Evolutionary conservation across 75 land plant genomes (phyloP).

Genomic region (Cryptomeria japonica): DNA sequence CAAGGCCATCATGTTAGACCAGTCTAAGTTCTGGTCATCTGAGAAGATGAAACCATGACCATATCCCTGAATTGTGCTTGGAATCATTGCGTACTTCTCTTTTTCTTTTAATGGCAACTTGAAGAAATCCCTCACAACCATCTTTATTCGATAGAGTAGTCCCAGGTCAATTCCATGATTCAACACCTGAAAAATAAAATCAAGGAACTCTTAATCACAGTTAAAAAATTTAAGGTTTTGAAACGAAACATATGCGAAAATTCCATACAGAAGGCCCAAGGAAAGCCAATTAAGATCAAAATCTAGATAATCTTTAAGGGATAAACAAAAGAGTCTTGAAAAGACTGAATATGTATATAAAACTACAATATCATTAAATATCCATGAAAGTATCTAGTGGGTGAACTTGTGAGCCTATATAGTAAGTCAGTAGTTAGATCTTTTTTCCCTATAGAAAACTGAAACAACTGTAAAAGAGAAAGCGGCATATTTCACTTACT

Average conservation of each 20-base stretch:
- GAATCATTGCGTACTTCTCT: slow-evolving; percentile 58
- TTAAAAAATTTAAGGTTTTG: too few relatives aligned
- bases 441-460: not conserved
- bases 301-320: not conserved
- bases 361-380: too few relatives aligned
- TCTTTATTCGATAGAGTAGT: slow-evolving; percentile 39
- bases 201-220: too few relatives aligned
- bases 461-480: not conserved
- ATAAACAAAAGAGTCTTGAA: too few relatives aligned
- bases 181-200: slow-evolving; percentile 23
- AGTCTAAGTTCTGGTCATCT: slow-evolving; percentile 64
- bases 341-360: too few relatives aligned
- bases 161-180: slow-evolving; percentile 53
- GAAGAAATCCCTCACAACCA: slow-evolving; percentile 53
- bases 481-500: not conserved
- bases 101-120: slow-evolving; percentile 63
- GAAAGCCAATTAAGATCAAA: not conserved
- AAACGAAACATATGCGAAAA: too few relatives aligned
- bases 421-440: too few relatives aligned
- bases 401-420: too few relatives aligned
- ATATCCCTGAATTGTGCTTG: slow-evolving; percentile 64
- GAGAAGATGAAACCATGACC: slow-evolving; percentile 72
- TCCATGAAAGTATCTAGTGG: too few relatives aligned
- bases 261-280: too few relatives aligned
- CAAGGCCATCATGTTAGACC: slow-evolving; percentile 76